Evolutionary conservation across 148 eudicot species (phyloP), one percentile per base, ranked within the genome.

Genomic region (Salicornia ramosissima): DNA sequence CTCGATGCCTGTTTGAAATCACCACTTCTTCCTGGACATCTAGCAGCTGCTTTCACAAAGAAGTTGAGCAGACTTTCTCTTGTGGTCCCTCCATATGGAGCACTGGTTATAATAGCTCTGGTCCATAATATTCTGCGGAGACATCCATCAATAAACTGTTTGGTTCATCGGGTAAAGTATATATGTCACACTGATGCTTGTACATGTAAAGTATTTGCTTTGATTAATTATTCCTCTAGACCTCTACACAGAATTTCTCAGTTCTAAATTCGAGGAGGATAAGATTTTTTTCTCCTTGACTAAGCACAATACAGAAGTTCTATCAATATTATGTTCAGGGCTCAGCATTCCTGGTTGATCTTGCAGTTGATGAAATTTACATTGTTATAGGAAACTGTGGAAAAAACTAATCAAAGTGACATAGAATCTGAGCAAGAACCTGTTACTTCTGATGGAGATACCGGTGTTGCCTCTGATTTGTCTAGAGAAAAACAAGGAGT

Each of bases 1-100:
- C 84, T 94, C 74, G 98, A 90, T 81, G 83, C 90, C 31, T 94
- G 97, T 79, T 75, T 94, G 81, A 90, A 88, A 74, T 94, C 98
- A 56, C 86, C 92, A 58, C 96, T 86, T 70, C 92, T 94, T 78
- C 88, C 98, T 31, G 98, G 97, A 72, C 87, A 94, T 74, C 71
- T 88, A 80, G 97, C 92, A 39, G 96, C 98, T 76, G 90, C 97
- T 68, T 94, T 90, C 74, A 79, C 90, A 68, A 94, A 94, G 86
- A 94, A 88, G 73, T 79, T 94, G 86, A 94, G 98, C 80, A 84
- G 97, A 79, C 85, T 94, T 67, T 79, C 96, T 33, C 88, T 94
- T 69, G 61, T 68, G 53, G 92, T 84, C 62, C 98, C 98, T 71
- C 96, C 98, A 47, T 90, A 92, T 30, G 98, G 98, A 64, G 77